Conservation (phyloP, 768 basidiomycete genomes). For the Austroboletus festivus region DNA sequence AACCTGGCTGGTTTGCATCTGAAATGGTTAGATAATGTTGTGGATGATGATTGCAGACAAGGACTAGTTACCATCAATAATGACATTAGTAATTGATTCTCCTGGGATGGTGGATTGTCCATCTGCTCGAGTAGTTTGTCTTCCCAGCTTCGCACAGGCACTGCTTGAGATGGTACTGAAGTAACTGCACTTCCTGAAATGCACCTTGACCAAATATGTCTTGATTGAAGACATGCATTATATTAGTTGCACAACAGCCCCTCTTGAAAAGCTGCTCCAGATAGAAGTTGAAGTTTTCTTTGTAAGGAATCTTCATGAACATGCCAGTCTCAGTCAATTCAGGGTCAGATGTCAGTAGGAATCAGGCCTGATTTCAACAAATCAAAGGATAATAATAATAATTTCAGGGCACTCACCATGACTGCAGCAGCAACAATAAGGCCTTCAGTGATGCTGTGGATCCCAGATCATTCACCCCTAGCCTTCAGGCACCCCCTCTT, state of each 20-base stretch:
- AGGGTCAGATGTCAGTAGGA: background rate
- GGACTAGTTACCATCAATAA: no score
- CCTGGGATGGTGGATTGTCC: no score
- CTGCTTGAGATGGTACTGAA: no score
- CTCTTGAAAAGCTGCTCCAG: background rate
- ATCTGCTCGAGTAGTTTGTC: no score
- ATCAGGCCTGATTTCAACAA: background rate
- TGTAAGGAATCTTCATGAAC: background rate
- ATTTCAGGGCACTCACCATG: background rate
- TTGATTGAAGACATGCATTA: background rate
- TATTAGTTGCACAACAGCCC: background rate
- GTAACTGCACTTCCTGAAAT: no score
- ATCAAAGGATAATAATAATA: no score
- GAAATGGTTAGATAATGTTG: no score
- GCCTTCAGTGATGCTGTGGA: background rate
- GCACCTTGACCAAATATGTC: background rate
- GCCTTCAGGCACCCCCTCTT: background rate
- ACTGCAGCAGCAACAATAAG: background rate
- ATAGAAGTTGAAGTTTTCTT: background rate
- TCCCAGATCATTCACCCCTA: background rate
- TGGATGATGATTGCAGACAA: no score
- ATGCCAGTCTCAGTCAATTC: background rate
- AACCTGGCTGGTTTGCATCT: no score
- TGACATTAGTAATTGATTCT: no score
- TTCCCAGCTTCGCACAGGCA: no score